Conservation (phyloP, 352 stramenopile genomes). For the Hyaloperonospora arabidopsidis region DNA sequence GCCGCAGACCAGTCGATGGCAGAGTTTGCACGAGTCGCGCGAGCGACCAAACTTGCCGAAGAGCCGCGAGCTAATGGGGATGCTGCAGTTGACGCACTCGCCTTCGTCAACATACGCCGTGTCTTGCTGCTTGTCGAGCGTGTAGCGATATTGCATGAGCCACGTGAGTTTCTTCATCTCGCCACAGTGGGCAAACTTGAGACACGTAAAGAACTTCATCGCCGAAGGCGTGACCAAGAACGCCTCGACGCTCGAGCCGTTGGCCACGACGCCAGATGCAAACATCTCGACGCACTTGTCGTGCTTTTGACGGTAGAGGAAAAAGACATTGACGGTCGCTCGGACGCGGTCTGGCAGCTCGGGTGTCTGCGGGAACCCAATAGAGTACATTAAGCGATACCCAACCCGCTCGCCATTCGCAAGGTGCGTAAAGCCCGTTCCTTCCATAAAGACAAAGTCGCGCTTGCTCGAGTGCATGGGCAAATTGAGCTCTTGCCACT, state of each 20-base stretch:
- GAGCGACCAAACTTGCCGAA: slow-evolving; percentile 29
- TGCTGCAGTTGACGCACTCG: slow-evolving; percentile 26
- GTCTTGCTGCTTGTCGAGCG: slow-evolving; percentile 21
- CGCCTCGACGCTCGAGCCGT: slow-evolving; percentile 23
- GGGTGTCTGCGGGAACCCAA: slow-evolving; percentile 27
- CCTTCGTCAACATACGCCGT: slow-evolving; percentile 17
- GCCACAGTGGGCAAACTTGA: slow-evolving; percentile 28
- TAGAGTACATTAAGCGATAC: slow-evolving; percentile 37
- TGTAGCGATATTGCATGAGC: slow-evolving; percentile 29
- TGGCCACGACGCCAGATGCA: slow-evolving; percentile 20
- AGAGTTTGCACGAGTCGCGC: slow-evolving; percentile 32
- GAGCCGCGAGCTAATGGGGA: slow-evolving; percentile 27
- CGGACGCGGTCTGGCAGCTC: slow-evolving; percentile 27
- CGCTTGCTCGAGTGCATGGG: slow-evolving; percentile 27
- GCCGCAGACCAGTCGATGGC: slow-evolving; percentile 26
- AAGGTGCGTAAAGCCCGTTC: slow-evolving; percentile 27
- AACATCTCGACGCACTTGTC: slow-evolving; percentile 28
- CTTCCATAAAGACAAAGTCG: slow-evolving; percentile 39
- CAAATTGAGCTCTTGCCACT: slow-evolving; percentile 30
- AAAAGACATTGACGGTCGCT: slow-evolving; percentile 27
- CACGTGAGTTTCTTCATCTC: slow-evolving; percentile 40
- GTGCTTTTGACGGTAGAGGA: slow-evolving; percentile 27
- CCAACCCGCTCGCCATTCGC: slow-evolving; percentile 28
- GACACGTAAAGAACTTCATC: slow-evolving; percentile 30
- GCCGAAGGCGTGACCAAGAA: slow-evolving; percentile 22